These are phyloP conservation scores for Trichoderma sp. DNA, from an alignment of 2,329 filamentous ascomycete species.

Conservation along the genomic window DNA sequence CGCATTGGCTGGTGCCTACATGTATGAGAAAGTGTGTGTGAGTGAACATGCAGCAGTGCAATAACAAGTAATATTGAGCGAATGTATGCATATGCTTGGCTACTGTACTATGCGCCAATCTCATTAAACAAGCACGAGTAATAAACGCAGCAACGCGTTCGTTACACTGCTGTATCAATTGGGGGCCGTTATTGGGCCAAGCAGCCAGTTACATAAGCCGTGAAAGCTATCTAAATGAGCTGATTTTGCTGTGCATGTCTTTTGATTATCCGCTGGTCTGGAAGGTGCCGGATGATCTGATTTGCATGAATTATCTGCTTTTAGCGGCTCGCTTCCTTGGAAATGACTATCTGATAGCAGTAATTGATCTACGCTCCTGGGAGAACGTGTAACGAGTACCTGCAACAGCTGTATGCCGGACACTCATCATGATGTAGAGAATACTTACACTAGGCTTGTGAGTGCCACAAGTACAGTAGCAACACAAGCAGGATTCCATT, in stretches of 20 bases:
- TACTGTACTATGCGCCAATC: neutral
- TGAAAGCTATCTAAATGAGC: neutral
- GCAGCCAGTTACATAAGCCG: neutral
- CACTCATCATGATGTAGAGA: neutral
- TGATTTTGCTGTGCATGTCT: neutral
- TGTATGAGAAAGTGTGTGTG: neutral
- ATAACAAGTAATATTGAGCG: neutral
- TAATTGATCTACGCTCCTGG: neutral
- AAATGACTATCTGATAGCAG: neutral
- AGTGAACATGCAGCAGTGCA: neutral
- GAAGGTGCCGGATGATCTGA: slow-evolving; percentile 11
- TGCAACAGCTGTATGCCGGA: neutral
- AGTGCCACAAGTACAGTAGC: neutral
- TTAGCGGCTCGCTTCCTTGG: neutral
- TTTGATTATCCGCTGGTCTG: slow-evolving; percentile 1
- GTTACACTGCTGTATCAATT: neutral
- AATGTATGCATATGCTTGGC: neutral
- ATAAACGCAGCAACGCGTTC: neutral
- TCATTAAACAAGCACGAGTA: neutral
- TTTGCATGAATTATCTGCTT: neutral
- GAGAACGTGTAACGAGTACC: neutral
- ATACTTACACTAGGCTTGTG: neutral
- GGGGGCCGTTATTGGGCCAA: neutral
- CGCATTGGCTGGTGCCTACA: neutral
- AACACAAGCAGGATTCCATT: neutral